phyloP scores from a whole-genome alignment of 2,329 filamentous ascomycete species.

The Xylariaceae sp. region DNA sequence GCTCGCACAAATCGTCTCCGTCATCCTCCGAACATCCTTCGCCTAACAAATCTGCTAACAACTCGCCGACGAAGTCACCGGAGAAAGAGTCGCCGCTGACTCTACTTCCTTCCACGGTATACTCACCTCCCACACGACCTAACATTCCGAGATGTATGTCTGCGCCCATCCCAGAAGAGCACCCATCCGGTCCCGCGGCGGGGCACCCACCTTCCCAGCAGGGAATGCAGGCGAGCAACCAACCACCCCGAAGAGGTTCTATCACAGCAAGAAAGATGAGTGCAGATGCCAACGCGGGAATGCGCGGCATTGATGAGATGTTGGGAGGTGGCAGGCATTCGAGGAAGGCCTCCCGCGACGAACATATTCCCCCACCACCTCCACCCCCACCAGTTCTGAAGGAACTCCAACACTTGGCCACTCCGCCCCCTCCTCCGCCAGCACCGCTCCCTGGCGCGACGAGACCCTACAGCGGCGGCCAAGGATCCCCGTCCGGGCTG shows the following conservation, averaged over 20 bases:
- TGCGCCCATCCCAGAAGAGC: conserved; percentile 55
- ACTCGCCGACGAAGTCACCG: conserved; percentile 34
- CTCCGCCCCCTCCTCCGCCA: conserved; percentile 63
- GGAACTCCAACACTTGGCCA: conserved; percentile 64
- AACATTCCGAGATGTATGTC: conserved; percentile 65
- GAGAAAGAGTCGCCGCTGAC: conserved; percentile 42
- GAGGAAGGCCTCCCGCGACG: conserved; percentile 53
- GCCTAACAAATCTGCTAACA: conserved; percentile 36
- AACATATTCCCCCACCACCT: conserved; percentile 54
- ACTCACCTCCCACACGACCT: conserved; percentile 55
- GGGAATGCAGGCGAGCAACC: conserved; percentile 31
- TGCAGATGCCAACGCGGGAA: conserved; percentile 40
- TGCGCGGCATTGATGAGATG: conserved; percentile 53
- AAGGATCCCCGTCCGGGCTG: conserved; percentile 51
- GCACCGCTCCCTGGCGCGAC: conserved; percentile 54
- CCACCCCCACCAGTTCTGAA: conserved; percentile 57
- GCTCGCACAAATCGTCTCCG: conserved; percentile 50
- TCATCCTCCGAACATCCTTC: conserved; percentile 42
- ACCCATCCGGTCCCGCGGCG: conserved; percentile 40
- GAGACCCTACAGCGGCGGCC: conserved; percentile 44
- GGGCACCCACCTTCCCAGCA: conserved; percentile 48
- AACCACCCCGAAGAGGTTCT: conserved; percentile 32
- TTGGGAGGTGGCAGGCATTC: conserved; percentile 39
- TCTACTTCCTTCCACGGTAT: conserved; percentile 61
- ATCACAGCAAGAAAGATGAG: conserved; percentile 43